Evolutionary conservation across 1,284 basidiomycete genomes (phyloP), one percentile per base, ranked within the genome.

Genomic region (Tranzscheliella williamsii): DNA sequence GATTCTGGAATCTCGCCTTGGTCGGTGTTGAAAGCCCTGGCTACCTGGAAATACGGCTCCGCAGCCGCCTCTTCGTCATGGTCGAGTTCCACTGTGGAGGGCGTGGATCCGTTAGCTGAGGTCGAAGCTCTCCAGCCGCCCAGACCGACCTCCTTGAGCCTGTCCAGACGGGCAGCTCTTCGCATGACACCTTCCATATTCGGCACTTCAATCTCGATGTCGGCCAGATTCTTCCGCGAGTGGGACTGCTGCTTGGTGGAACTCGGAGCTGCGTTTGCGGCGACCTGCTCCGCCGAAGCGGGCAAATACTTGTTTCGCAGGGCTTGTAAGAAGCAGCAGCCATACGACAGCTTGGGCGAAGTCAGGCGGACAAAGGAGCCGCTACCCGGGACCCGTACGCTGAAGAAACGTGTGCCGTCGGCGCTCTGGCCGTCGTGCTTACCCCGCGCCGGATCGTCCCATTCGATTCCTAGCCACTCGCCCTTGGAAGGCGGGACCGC

Each of bases 381-480:
- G 16, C 62, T 56, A n/a, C 51, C 43, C 2, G 60, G 48, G 15
- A 63, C 30, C 20, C 63, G 52, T 23, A 62, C 52, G 38, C 36
- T 11, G 75, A 97, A 98, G 78, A 95, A 93, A 26, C 81, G 82
- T 45, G 81, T 84, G 26, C 86, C 88, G 61, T 89, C 85, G 76
- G 88, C 89, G 27, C 40, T 43, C 46, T 81, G 77, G 11, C 94
- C 94, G 65, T 87, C 85, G 75, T 97, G 92, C 78, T 89, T 94
- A 21, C 93, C 93, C 42, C 89, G 83, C 1, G 75, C 53, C 5
- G 86, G 82, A 71, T 91, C 86, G 72, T 98, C 94, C 90, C 93
- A 98, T 80, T 97, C 93, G 40, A 97, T 84, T 12, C 94, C 94
- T 4, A 93, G 83, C 93, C 94, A 98, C 13, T 79, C 67, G 9